Base-by-base conservation (phyloP, 83 land plant genomes). In the Picea abies region DNA sequence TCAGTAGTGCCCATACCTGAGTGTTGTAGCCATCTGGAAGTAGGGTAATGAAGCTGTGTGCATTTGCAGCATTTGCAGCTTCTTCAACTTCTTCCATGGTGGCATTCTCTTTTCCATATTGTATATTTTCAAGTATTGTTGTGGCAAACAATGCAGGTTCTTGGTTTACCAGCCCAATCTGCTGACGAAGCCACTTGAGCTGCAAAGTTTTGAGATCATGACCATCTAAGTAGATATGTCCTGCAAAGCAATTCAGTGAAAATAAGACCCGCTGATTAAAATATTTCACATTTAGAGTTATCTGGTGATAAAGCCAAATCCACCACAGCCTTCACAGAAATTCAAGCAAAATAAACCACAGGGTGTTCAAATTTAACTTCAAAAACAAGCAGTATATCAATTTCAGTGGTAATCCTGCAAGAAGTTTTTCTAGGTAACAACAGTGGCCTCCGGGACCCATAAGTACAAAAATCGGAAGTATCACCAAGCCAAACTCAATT, bases 71-170 rank as follows among this genome's bases (percentile, higher is more conserved):
- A 85, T 91, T 89, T 19, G 99, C 93, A 81, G 99, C 99, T 64
- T 84, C 93, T 79, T 97, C 94, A 56, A 97, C 96, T 79, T 92
- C 98, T 35, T 88, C 90, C 81, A 92, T 76, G 0, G 92, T 88
- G 16, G 99, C 99, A 85, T 90, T 93, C 67, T 96, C 95, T 80
- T 93, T 97, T 35, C 98, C 99, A 86, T 97, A 94, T 61, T 96
- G 91, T 67, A 97, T 93, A 83, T 97, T 97, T 63, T 97, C 93
- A 32, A 94, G 89, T 62, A 97, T 94, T 41, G 93, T 96, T 61
- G 99, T 96, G n/a, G 99, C 99, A 84, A 97, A 97, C 29, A 97
- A 89, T 11, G 98, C 99, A 35, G 99, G 99, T 78, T 97, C 98
- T 87, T 97, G 99, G 82, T 90, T 97, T 61, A 97, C 98, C 64